Evolutionary conservation across 495 filamentous ascomycete genomes (phyloP).

Genomic region (Neurospora sp.): DNA sequence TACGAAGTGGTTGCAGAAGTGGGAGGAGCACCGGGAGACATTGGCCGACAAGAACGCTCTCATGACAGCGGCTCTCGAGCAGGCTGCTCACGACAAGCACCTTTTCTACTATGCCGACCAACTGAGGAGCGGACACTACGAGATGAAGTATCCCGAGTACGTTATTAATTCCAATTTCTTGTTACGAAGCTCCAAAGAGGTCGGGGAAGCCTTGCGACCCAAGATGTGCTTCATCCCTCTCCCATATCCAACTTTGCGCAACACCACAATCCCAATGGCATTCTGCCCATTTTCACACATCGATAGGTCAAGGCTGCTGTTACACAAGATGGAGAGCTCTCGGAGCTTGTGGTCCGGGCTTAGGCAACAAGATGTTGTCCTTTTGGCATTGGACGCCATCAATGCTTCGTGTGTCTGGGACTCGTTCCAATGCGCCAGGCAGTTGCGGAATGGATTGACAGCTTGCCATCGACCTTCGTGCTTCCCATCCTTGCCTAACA

Average conservation of each 20-base stretch:
- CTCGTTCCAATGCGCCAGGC: background rate
- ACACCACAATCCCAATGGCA: background rate
- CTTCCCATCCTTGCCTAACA: background rate
- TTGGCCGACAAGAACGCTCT: slow-evolving; percentile 22
- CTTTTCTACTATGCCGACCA: slow-evolving; percentile 22
- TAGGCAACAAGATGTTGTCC: background rate
- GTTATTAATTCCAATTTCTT: slow-evolving; percentile 10
- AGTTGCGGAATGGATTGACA: background rate
- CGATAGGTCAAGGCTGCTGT: background rate
- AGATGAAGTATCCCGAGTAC: slow-evolving; percentile 40
- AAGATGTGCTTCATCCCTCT: background rate
- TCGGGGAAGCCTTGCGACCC: background rate
- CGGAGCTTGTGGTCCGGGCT: background rate
- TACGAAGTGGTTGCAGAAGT: slow-evolving; percentile 24
- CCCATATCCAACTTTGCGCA: background rate
- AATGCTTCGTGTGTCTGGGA: background rate
- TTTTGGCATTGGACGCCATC: background rate
- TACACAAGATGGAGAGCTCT: background rate
- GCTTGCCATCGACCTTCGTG: background rate
- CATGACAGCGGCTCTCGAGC: slow-evolving; percentile 30
- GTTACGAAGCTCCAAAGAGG: background rate
- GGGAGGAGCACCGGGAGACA: slow-evolving; percentile 14
- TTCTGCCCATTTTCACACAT: background rate
- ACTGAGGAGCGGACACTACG: slow-evolving; percentile 22
- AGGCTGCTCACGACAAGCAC: slow-evolving; percentile 41